Conservation (phyloP, 164 flowering plant species). For the Nymphaea thermarum region DNA sequence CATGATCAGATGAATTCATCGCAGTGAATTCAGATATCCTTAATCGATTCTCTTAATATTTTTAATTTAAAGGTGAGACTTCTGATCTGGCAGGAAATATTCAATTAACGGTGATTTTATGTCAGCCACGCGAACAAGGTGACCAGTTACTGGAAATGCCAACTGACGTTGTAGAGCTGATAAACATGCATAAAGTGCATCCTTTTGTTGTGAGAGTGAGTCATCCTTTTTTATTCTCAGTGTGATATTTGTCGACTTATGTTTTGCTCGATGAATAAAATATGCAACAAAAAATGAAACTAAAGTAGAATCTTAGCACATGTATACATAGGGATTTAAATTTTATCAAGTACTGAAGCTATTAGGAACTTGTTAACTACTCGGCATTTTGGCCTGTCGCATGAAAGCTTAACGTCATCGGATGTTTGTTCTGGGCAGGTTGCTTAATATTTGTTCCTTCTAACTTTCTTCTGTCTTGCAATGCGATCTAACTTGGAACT, state of each 20-base stretch:
- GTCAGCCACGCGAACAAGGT: slow-evolving; percentile 33
- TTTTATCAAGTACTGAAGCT: not conserved
- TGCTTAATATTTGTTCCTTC: not conserved
- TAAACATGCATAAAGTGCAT: slow-evolving; percentile 57
- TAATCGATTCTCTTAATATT: not conserved
- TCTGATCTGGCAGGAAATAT: slow-evolving; percentile 38
- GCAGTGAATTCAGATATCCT: not conserved
- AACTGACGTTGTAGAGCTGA: slow-evolving; percentile 44
- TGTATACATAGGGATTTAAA: not conserved
- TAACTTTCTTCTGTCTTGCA: not conserved
- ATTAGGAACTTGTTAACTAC: not conserved
- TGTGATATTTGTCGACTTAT: not conserved
- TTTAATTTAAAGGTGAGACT: not conserved
- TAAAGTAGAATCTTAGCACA: not conserved
- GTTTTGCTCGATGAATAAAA: not conserved
- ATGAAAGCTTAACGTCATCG: not conserved
- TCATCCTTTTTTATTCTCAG: slow-evolving; percentile 16
- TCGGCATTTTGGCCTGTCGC: no score
- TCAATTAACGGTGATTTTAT: slow-evolving; percentile 47
- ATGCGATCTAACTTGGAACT: not conserved
- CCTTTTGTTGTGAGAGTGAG: slow-evolving; percentile 69
- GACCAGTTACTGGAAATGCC: slow-evolving; percentile 27
- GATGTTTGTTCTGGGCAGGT: not conserved
- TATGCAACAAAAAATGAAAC: not conserved
- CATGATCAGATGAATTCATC: no score